phyloP scores from a whole-genome alignment of 495 filamentous ascomycete species.

The Penicillium bialowiezense region DNA sequence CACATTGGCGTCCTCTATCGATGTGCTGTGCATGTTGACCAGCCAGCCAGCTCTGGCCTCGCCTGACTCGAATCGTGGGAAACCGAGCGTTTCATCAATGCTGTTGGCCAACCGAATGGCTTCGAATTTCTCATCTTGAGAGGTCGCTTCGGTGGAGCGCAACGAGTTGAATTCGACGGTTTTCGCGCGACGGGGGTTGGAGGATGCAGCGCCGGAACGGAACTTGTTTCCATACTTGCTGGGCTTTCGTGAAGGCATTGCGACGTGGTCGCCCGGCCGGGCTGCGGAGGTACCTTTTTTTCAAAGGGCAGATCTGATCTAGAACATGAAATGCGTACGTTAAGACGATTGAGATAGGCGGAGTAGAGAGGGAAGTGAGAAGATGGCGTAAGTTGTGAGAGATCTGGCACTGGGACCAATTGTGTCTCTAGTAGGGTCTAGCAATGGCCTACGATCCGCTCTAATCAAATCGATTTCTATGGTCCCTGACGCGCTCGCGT shows the following conservation, averaged over 20 bases:
- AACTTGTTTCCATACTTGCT: constrained; percentile 56
- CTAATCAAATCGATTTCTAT: constrained; percentile 25
- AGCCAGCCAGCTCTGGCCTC: constrained; percentile 87
- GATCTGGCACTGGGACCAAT: constrained; percentile 9
- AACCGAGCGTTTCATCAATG: constrained; percentile 94
- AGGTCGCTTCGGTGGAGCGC: constrained; percentile 76
- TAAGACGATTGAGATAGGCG: too few relatives aligned
- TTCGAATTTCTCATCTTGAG: constrained; percentile 82
- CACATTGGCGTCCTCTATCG: constrained; percentile 78
- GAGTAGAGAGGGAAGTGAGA: background rate
- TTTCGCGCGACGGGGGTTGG: constrained; percentile 56
- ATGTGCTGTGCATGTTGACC: constrained; percentile 89
- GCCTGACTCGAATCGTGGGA: constrained; percentile 87
- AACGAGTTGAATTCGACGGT: constrained; percentile 76
- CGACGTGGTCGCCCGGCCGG: constrained; percentile 30
- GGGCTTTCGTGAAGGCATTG: constrained; percentile 57
- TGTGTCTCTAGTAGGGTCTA: constrained; percentile 14
- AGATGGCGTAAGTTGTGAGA: background rate
- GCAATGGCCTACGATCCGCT: constrained; percentile 14
- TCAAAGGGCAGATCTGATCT: constrained; percentile 7
- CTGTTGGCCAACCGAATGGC: constrained; percentile 75
- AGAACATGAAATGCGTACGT: constrained; percentile 26
- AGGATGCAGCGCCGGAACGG: constrained; percentile 47
- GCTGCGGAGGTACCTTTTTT: constrained; percentile 13
- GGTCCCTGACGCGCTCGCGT: constrained; percentile 39